Evolutionary conservation across 768 basidiomycete species (phyloP), one percentile per base, ranked within the genome.

Genomic region (Leccinum variicolor): DNA sequence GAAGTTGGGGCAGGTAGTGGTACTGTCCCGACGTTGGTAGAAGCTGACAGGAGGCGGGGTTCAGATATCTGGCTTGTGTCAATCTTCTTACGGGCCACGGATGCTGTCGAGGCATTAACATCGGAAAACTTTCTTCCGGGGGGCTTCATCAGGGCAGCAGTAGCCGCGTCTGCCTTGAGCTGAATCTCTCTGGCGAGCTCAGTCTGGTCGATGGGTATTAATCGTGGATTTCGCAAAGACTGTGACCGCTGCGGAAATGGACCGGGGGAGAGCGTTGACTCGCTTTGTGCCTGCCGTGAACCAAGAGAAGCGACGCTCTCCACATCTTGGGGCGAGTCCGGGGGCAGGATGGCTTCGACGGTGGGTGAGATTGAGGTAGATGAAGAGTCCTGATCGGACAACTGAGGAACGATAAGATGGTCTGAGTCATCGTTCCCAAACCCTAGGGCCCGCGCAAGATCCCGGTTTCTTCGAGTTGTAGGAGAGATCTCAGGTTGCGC

Each of bases 361-460:
- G 75, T 76, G 26, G 71, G 74, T n/a, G 75, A 69, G 50, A 68
- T 53, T 8, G 73, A 68, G 19, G 69, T 58, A 56, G 73, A 61
- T 25, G 69, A 66, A 46, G 70, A 66, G 28, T 67, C 67, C n/a
- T 65, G 67, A 48, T 57, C 54, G 43, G 62, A 58, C 31, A 59
- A 50, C 50, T 66, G 61, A 41, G 72, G 63, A 19, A 60, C 61
- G 15, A 68, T 34, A 33, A 69, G 60, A 23, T 25, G 62, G 34
- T 72, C 65, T 31, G 67, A 66, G 26, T 75, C 77, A 54, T 81
- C 78, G 17, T 66, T 71, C 17, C 87, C 89, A 63, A 92, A 91
- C 15, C 71, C 71, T 43, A 93, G 74, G 17, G 84, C 86, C 55
- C 86, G 85, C 2, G 90, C 87, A n/a, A 93, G 79, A 66, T 89